Percentiles rank a stretch among this genome's conserved stretches.
phyloP scores from a whole-genome alignment of 805 yeast genomes.

The Wickerhamiella azyma region DNA sequence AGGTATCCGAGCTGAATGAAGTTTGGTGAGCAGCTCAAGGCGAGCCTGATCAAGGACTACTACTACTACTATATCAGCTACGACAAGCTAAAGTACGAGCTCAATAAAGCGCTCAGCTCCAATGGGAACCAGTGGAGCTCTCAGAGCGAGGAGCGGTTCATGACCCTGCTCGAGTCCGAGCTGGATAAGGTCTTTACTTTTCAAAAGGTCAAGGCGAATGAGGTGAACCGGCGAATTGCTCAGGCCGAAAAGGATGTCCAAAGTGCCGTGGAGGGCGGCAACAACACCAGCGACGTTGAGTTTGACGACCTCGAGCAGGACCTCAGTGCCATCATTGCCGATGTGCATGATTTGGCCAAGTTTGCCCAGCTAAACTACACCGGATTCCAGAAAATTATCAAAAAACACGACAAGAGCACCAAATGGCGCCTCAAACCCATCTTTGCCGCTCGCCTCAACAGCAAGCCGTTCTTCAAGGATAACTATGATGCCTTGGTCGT shows the following conservation, averaged over 20 bases:
- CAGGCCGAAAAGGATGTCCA: conserved; percentile 64
- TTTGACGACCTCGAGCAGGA: conserved; percentile 66
- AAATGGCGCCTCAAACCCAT: conserved; percentile 72
- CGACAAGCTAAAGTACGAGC: conserved; percentile 74
- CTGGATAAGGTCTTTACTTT: conserved; percentile 87
- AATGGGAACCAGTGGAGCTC: conserved; percentile 56
- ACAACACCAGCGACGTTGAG: conserved; percentile 28
- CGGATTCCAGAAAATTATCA: conserved; percentile 91
- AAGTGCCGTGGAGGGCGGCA: conserved; percentile 41
- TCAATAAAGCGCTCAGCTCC: conserved; percentile 50
- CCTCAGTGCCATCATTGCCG: conserved; percentile 79
- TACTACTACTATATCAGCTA: conserved; percentile 82
- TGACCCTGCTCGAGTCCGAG: conserved; percentile 62
- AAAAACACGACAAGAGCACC: conserved; percentile 91
- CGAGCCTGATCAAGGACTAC: conserved; percentile 81
- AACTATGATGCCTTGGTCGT: conserved; percentile 84
- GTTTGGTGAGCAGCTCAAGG: conserved; percentile 87
- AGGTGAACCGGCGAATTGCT: conserved; percentile 71
- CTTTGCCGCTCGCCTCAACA: conserved; percentile 80
- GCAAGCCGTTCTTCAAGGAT: conserved; percentile 93
- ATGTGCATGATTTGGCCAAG: conserved; percentile 92
- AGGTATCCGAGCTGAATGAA: conserved; percentile 50
- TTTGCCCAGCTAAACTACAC: conserved; percentile 88
- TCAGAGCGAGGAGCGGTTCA: conserved; percentile 67
- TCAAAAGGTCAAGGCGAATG: conserved; percentile 76